Evolutionary conservation across 257 asterid species (phyloP), one percentile per base, ranked within the genome.

Genomic region (Hygrophila difformis): DNA sequence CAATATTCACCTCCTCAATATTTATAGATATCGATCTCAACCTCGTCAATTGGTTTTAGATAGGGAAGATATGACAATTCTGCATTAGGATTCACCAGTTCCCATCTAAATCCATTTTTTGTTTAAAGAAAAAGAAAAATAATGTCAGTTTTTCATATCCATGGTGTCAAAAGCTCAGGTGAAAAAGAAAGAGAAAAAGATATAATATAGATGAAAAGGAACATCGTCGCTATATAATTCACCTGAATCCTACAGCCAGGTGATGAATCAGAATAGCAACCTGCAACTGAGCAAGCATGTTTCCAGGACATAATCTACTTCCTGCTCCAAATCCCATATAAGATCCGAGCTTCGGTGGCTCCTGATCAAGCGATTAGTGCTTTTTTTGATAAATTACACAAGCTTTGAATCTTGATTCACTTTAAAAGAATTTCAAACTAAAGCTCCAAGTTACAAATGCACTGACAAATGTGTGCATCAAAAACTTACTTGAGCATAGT

Each of bases 251-350:
- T 15, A 63, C 40, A 17, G 61, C 82, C 42, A 79, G 48, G 43
- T 73, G 82, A 62, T 76, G 85, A 18, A 79, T 47, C 1, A 79
- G 56, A 26, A 76, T 23, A 31, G 70, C 28, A 8, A 76, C 54
- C 44, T 79, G 82, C 16, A 76, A 38, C 22, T 82, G 67, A 33
- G 85, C 85, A 43, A 65, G 75, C 91, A 79, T 76, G 46, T 76
- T 79, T 41, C 91, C 85, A 1, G 80, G 55, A 46, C 91, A 79
- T 2, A 47, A 53, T 67, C 91, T 70, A 35, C 78, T 7, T 12
- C 91, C 91, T 18, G 74, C 85, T 11, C 91, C 91, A 2, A 79
- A 79, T 14, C 49, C 82, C 28, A 73, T n/a, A 39, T 73, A 55
- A 15, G 85, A 51, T 40, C 84, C 89, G 0, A 77, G 50, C 64